phyloP scores from a whole-genome alignment of 345 rosid species.

The Eucalyptus regnans region DNA sequence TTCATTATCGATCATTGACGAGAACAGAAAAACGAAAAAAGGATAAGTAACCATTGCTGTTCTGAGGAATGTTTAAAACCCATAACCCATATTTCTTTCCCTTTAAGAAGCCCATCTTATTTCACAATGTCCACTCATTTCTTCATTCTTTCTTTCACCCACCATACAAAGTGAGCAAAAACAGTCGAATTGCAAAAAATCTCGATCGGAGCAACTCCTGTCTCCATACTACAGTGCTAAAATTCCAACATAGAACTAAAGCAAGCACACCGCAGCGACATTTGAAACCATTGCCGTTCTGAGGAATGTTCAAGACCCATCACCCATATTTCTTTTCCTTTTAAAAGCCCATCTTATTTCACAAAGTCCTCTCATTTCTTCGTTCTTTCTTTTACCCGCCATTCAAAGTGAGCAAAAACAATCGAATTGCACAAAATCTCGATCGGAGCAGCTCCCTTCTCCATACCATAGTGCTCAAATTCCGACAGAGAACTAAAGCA shows the following conservation, averaged over 20 bases:
- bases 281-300: neutral
- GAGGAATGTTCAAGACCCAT: neutral
- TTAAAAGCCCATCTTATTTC: neutral
- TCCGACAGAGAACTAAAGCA: neutral
- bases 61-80: neutral
- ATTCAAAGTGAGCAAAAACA: neutral
- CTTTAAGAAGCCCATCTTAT: neutral
- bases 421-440: neutral
- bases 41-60: neutral
- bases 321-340: neutral
- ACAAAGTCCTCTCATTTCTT: neutral
- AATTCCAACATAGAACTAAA: neutral
- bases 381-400: neutral
- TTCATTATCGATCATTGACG: neutral
- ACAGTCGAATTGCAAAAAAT: neutral
- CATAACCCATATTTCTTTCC: neutral
- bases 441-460: neutral
- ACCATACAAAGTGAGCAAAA: neutral
- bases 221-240: neutral
- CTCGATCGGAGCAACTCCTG: neutral
- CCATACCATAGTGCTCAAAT: neutral
- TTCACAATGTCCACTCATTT: neutral
- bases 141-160: neutral
- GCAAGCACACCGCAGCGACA: neutral
- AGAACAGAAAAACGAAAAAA: neutral